Evolutionary conservation across 805 yeast genomes (phyloP), one percentile per base, ranked within the genome.

Genomic region (Nakazawaea wyomingensis): DNA sequence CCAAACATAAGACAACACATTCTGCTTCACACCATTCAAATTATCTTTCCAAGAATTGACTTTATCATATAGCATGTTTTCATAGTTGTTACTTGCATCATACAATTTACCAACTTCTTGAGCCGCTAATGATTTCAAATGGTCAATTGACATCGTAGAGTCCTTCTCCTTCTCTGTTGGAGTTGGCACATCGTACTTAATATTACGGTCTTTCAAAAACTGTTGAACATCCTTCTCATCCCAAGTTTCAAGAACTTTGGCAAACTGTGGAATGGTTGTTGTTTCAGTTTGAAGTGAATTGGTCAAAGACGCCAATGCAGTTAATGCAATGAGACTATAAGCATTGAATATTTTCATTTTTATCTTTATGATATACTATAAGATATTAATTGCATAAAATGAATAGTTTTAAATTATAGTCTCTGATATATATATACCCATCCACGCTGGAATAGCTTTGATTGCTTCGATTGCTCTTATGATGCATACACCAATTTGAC

Each of bases 201-300:
- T 46, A 11, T 55, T 48, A 34, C 62, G 57, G 43, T 60, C 66
- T 13, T 43, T 37, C 32, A 62, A 54, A 36, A 62, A 62, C 21
- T 60, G 58, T 36, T 56, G 52, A 19, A 61, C 37, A 37, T 62
- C 67, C 50, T 39, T 18, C n/a, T 47, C 41, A 11, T 54, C 53
- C 14, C 50, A 46, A 4, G 56, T 40, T 9, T 40, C 44, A 4
- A 40, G 13, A 17, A 40, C 29, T 33, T 18, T 40, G 29, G 38
- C 38, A 34, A 34, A 40, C 4, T 40, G 33, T 7, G 44, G 44
- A 5, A 34, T 27, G 10, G 43, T 24, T n/a, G 43, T 39, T 13
- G 30, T 24, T 22, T 21, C 13, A n/a, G 30, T 36, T 34, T 38
- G 20, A 16, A 30, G 19, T 13, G 41, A 20, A 30, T 21, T 30